Percentiles rank a stretch among this genome's conserved stretches.
Conservation (phyloP, 345 rosid species). For the sweet orange (Citrus sinensis) region DVS_A1.0 CM039162.1:28096001-28096500, state of each 20-base stretch:
- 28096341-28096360: background rate
- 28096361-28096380: background rate
- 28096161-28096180: no score
- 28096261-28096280: no score
- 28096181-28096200: no score
- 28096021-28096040: slow-evolving; percentile 9
- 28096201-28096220: no score
- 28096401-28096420: background rate
- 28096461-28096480: background rate
- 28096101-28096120: background rate
- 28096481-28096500: no score
- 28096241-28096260: no score
- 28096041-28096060: background rate
- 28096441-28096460: background rate
- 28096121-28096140: no score
- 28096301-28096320: background rate
- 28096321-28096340: background rate
- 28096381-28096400: background rate
- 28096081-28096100: background rate
- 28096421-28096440: background rate
- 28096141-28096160: no score
- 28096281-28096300: background rate
- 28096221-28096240: no score
- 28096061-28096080: background rate
- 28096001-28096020: background rate